A percentile compares a stretch with the other conserved stretches of the same genome.
Conservation (phyloP, 371 early-diverging fungal species). For the Mucor saturninus region DNA sequence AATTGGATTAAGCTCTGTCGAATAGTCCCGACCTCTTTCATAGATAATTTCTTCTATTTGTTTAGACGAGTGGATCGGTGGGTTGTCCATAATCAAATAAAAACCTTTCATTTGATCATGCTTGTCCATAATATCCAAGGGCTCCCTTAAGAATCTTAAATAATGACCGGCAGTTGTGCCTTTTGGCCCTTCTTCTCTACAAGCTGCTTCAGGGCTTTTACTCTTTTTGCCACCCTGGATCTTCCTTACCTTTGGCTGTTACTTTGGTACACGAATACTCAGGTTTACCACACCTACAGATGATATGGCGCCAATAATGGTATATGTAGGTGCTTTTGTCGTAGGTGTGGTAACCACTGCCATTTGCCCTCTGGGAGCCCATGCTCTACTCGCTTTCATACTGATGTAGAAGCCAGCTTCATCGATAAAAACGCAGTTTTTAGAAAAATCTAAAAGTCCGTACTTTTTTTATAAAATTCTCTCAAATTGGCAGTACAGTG, state of each 20-base stretch:
- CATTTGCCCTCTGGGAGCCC: conserved; percentile 2
- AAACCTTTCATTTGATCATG: conserved; percentile 13
- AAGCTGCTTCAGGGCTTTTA: conserved; percentile 7
- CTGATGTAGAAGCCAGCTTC: conserved; percentile 20
- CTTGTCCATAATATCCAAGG: conserved; percentile 27
- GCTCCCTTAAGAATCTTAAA: conserved; percentile 4
- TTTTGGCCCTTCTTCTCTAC: conserved; percentile 6
- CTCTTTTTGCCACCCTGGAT: conserved; percentile 9
- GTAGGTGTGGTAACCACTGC: conserved; percentile 9
- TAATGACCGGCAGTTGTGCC: conserved; percentile 9
- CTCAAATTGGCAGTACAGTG: too few relatives aligned
- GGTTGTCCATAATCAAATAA: conserved; percentile 12
- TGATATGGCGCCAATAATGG: conserved; percentile 12
- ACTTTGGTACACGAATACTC: conserved; percentile 14
- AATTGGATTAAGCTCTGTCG: conserved; percentile 7
- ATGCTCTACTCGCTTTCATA: conserved; percentile 6
- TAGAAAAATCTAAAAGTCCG: neutral
- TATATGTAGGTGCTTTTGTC: conserved; percentile 12
- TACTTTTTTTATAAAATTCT: too few relatives aligned
- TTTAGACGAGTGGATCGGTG: conserved; percentile 5
- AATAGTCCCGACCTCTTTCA: conserved; percentile 10
- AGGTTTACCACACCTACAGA: conserved; percentile 11
- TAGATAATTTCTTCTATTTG: conserved; percentile 6
- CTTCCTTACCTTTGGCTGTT: too few relatives aligned
- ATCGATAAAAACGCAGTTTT: conserved; percentile 18